Percentiles rank a stretch among this genome's conserved stretches.
Evolutionary conservation across 331 rosid genomes (phyloP).

Genomic region (Spiraea crenata): DNA sequence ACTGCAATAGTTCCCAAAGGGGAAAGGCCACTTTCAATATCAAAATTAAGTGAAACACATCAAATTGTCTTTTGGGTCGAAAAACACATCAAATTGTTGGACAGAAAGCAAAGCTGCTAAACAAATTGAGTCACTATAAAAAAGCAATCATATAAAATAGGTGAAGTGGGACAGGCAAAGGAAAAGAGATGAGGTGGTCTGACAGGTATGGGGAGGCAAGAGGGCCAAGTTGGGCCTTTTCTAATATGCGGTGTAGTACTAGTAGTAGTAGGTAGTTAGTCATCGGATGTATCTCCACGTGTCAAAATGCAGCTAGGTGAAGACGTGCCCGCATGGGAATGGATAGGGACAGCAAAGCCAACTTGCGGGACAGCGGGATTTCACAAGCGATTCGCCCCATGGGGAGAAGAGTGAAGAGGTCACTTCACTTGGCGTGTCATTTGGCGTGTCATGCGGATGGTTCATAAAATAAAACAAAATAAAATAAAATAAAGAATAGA

Average conservation of each 20-base stretch:
- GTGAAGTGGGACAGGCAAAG: background rate
- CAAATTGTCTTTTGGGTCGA: too few relatives aligned
- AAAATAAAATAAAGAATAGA: too few relatives aligned
- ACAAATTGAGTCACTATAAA: background rate
- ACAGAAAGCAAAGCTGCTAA: too few relatives aligned
- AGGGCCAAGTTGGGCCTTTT: conserved; percentile 12
- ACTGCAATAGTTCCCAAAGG: too few relatives aligned
- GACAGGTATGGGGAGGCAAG: background rate
- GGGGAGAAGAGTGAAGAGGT: background rate
- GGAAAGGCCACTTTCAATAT: background rate
- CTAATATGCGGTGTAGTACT: too few relatives aligned
- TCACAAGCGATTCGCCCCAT: conserved; percentile 10
- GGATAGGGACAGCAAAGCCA: conserved; percentile 27
- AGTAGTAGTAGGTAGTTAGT: background rate
- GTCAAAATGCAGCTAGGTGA: background rate
- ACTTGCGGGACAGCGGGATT: conserved; percentile 22
- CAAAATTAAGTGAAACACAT: too few relatives aligned
- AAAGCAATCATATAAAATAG: background rate
- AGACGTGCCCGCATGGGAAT: background rate
- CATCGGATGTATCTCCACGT: conserved; percentile 14
- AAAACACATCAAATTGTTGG: background rate
- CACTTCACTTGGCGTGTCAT: background rate
- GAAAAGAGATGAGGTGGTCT: background rate
- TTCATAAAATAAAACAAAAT: too few relatives aligned
- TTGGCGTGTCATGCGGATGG: conserved; percentile 29